phyloP scores from a whole-genome alignment of 768 basidiomycete genomes.

The Leccinum barrowsii region DNA sequence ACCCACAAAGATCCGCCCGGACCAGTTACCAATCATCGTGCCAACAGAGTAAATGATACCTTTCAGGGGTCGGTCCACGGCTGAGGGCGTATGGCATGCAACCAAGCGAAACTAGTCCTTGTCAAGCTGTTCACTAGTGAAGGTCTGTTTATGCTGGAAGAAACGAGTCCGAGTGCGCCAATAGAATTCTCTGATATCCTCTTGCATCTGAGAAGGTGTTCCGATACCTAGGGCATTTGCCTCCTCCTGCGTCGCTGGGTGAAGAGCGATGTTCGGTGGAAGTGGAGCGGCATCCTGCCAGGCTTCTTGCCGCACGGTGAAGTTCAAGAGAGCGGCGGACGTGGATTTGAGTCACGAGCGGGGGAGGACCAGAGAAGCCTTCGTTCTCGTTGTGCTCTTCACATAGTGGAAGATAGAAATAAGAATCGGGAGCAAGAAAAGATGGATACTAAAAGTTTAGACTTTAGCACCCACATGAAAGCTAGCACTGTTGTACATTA shows the following conservation, averaged over 20 bases:
- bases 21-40: conserved; percentile 43
- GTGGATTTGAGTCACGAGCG: conserved; percentile 33
- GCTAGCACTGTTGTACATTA: conserved; percentile 17
- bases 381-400: conserved; percentile 19
- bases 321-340: conserved; percentile 38
- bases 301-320: conserved; percentile 36
- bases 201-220: conserved; percentile 34
- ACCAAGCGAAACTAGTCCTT: conserved; percentile 48
- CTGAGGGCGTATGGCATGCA: conserved; percentile 38
- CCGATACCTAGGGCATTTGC: conserved; percentile 27
- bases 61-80: conserved; percentile 34
- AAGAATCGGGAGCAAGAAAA: conserved; percentile 41
- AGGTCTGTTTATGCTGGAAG: conserved; percentile 18
- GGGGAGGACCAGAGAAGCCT: conserved; percentile 33
- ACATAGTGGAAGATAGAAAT: conserved; percentile 40
- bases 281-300: conserved; percentile 30
- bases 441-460: conserved; percentile 36
- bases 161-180: conserved; percentile 33
- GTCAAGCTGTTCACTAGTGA: conserved; percentile 36
- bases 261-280: conserved; percentile 15
- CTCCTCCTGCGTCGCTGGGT: conserved; percentile 36
- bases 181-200: conserved; percentile 41
- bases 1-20: conserved; percentile 45
- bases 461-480: conserved; percentile 4
- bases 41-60: conserved; percentile 44